These are phyloP conservation scores for Davidsoniella neocaledoniae DNA, from an alignment of 2,329 filamentous ascomycete species.

Conservation along the genomic window DNA sequence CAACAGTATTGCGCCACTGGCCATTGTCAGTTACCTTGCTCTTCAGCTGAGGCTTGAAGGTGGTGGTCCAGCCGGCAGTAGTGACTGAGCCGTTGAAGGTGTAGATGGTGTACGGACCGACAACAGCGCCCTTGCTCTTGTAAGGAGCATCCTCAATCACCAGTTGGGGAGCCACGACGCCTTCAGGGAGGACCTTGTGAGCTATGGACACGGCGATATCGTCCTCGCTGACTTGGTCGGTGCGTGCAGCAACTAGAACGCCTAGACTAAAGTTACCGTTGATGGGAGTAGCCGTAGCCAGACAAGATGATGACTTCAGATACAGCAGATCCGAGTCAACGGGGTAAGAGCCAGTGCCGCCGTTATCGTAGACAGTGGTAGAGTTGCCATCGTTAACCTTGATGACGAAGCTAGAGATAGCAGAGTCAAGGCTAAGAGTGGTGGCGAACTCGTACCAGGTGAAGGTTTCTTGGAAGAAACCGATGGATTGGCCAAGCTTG, in stretches of 20 bases:
- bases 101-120: slow-evolving; percentile 7
- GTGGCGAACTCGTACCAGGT: slow-evolving; percentile 19
- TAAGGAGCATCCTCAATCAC: not conserved
- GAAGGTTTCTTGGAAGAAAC: slow-evolving; percentile 18
- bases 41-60: slow-evolving; percentile 5
- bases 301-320: slow-evolving; percentile 17
- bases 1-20: not conserved
- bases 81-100: not conserved
- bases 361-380: slow-evolving; percentile 15
- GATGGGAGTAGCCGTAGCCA: not conserved
- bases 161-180: not conserved
- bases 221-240: not conserved
- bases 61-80: not conserved
- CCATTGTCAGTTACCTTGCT: not conserved
- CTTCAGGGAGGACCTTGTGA: not conserved
- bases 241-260: slow-evolving; percentile 4
- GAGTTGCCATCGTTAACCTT: slow-evolving; percentile 16
- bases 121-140: not conserved
- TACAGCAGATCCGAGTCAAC: slow-evolving; percentile 18
- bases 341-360: slow-evolving; percentile 18
- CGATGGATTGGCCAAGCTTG: slow-evolving; percentile 14
- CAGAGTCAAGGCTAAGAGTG: slow-evolving; percentile 15
- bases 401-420: slow-evolving; percentile 20
- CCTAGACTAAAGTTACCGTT: not conserved
- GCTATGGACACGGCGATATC: slow-evolving; percentile 3